Evolutionary conservation across 2,329 filamentous ascomycete species (phyloP).

Genomic region (Metarhizium guizhouense): DNA sequence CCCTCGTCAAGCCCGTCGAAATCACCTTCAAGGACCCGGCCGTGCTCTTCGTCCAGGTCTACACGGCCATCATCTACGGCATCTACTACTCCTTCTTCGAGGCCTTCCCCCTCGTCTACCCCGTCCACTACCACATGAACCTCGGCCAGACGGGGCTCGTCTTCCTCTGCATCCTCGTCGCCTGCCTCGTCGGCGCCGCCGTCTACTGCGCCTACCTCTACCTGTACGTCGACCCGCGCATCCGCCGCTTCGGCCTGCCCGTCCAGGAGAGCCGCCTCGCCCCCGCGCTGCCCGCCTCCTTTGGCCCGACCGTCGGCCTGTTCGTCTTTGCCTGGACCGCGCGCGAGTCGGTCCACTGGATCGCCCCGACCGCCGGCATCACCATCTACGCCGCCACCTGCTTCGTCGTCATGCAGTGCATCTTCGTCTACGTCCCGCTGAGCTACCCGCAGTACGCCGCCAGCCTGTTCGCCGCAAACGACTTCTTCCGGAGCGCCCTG

Average conservation of each 20-base stretch:
- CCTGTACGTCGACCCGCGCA: constrained; percentile 41
- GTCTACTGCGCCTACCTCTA: constrained; percentile 43
- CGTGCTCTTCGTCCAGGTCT: constrained; percentile 52
- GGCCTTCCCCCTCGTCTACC: constrained; percentile 57
- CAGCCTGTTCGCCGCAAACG: too few relatives aligned
- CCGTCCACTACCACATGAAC: constrained; percentile 49
- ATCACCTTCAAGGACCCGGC: constrained; percentile 54
- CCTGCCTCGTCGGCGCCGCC: constrained; percentile 28
- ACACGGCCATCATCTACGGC: constrained; percentile 42
- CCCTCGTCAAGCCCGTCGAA: constrained; percentile 51
- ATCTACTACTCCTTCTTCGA: constrained; percentile 54
- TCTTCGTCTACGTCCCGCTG: constrained; percentile 46
- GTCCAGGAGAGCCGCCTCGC: constrained; percentile 44
- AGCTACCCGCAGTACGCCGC: too few relatives aligned
- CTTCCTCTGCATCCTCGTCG: constrained; percentile 52
- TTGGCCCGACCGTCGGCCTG: too few relatives aligned
- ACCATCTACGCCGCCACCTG: constrained; percentile 41
- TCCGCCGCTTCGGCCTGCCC: constrained; percentile 37
- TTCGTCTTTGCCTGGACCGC: constrained; percentile 4
- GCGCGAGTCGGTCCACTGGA: constrained; percentile 41
- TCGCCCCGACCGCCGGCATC: constrained; percentile 48
- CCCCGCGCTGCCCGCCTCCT: constrained; percentile 34
- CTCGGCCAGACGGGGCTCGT: constrained; percentile 26
- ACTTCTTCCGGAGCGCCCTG: too few relatives aligned
- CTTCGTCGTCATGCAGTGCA: constrained; percentile 49